These are phyloP conservation scores for Nakazawaea laoshanensis DNA, from an alignment of 805 yeast genomes.

Conservation along the genomic window DNA sequence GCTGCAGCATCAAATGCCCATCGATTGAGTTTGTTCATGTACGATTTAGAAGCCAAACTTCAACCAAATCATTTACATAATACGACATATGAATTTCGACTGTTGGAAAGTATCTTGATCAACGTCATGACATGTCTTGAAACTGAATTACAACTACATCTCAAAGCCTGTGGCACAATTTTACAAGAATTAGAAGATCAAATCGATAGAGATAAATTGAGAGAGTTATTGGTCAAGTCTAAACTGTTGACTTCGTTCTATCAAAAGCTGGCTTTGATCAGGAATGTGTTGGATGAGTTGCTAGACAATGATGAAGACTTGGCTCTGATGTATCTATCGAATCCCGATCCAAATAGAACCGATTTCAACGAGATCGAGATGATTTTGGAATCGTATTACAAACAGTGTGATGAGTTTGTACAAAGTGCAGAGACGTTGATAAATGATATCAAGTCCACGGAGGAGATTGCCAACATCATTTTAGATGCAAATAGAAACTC, in stretches of 20 bases:
- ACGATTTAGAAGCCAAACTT: constrained; percentile 67
- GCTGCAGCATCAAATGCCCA: constrained; percentile 54
- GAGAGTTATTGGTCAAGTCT: constrained; percentile 65
- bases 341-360: constrained; percentile 7
- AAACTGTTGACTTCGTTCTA: constrained; percentile 64
- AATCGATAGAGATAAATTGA: constrained; percentile 66
- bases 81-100: constrained; percentile 62
- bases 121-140: constrained; percentile 77
- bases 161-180: constrained; percentile 50
- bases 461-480: constrained; percentile 86
- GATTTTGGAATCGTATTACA: constrained; percentile 80
- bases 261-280: constrained; percentile 67
- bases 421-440: constrained; percentile 82
- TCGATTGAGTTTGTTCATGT: constrained; percentile 68
- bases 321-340: constrained; percentile 67
- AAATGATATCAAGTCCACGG: constrained; percentile 82
- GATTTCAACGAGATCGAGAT: constrained; percentile 75
- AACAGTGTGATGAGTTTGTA: constrained; percentile 88
- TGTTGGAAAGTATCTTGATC: constrained; percentile 73
- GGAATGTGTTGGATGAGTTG: constrained; percentile 76
- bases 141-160: constrained; percentile 58
- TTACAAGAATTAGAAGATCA: constrained; percentile 68
- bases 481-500: constrained; percentile 88
- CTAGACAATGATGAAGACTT: constrained; percentile 83
- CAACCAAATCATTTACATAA: constrained; percentile 17